phyloP scores from a whole-genome alignment of 1,139 yeast species.

The Candida sp. region DNA sequence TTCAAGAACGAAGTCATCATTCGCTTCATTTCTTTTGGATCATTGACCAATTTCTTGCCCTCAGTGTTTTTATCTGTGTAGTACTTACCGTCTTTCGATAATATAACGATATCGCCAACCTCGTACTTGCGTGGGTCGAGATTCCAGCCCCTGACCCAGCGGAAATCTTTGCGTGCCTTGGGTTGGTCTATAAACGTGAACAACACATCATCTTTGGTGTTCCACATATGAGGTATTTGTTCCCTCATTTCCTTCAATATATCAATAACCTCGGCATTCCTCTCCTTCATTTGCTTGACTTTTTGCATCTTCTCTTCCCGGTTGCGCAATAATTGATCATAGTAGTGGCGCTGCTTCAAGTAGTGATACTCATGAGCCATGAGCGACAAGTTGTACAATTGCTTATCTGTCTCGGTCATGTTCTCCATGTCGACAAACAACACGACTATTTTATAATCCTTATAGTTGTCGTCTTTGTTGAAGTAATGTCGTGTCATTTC shows the following conservation, averaged over 20 bases:
- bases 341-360: slow-evolving; percentile 48
- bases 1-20: slow-evolving; percentile 39
- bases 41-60: slow-evolving; percentile 33
- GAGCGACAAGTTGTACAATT: slow-evolving; percentile 47
- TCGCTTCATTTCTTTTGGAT: slow-evolving; percentile 30
- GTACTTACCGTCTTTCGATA: slow-evolving; percentile 33
- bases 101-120: slow-evolving; percentile 47
- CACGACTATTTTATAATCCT: slow-evolving; percentile 53
- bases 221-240: slow-evolving; percentile 50
- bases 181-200: slow-evolving; percentile 59
- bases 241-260: slow-evolving; percentile 52
- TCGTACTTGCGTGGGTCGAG: slow-evolving; percentile 33
- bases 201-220: slow-evolving; percentile 42
- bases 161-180: slow-evolving; percentile 27
- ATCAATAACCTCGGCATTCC: slow-evolving; percentile 42
- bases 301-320: slow-evolving; percentile 47
- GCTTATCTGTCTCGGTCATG: slow-evolving; percentile 36
- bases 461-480: slow-evolving; percentile 22
- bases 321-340: slow-evolving; percentile 34
- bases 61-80: slow-evolving; percentile 36
- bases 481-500: slow-evolving; percentile 38
- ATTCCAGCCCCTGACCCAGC: slow-evolving; percentile 46
- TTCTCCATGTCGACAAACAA: slow-evolving; percentile 53
- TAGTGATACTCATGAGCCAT: slow-evolving; percentile 60
- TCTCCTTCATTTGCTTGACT: slow-evolving; percentile 46